Base-by-base conservation (phyloP, 1,139 yeast genomes). In the Hemisphaericaspora xylofermentans region DNA sequence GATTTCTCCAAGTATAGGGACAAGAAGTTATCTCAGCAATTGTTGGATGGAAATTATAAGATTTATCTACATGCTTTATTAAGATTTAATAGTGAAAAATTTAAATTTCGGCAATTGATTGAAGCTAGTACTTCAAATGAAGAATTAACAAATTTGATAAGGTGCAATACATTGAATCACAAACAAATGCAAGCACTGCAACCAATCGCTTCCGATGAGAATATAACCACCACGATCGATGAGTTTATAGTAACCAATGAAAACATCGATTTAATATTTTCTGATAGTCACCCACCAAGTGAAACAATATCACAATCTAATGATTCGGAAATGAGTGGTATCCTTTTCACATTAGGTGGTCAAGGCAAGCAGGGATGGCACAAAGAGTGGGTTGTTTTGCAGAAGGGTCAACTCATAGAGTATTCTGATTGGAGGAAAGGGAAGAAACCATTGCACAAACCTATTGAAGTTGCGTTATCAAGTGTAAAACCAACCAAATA, bases 341-440 rank as follows among this genome's bases (percentile, higher is more conserved):
- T 84, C 17, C 58, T 84, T 13, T 82, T 83, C 70, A 79, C 87
- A 0, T 68, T 81, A 30, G 84, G 88, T 2, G 89, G 89, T 2
- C 80, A 82, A 45, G 86, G 87, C 9, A 85, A 84, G 51, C 80
- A 78, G 25, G 87, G 88, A 2, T 88, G 96, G 96, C 95, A 88
- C 60, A 88, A 88, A 54, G 91, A 85, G 60, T 87, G 95, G 94
- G 88, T 88, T 1, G 88, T 82, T 0, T 66, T 88, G 39, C 76
- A 76, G 15, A 77, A 78, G 15, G 93, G 94, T 1, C 76, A 74
- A 46, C 65, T 88, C 29, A 72, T 74, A 39, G 95, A 88, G 56
- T 88, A 78, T 57, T 74, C 87, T 33, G 91, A 87, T 60, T 88
- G 95, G 95, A 76, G 91, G 55, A 83, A 76, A 44, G 88, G 89